Conservation (phyloP, 73 alveolate genomes). For the Diophrys appendiculata region DNA sequence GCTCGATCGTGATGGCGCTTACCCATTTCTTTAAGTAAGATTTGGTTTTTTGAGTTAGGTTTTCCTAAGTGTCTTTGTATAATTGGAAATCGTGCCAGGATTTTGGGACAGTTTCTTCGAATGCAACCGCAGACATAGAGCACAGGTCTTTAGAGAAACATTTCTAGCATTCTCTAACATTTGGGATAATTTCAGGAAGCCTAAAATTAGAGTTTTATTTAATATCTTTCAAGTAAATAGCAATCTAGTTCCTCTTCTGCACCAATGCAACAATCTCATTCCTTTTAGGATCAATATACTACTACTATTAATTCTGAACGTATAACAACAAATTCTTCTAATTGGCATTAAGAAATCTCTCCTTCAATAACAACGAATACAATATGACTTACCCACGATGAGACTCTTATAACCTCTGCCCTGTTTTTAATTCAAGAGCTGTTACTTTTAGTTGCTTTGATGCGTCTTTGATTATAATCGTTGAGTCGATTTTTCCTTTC, state of each 20-base stretch:
- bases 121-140: constrained; percentile 4
- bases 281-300: constrained; percentile 22
- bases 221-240: constrained; percentile 19
- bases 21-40: not conserved
- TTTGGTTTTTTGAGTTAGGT: not conserved
- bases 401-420: constrained; percentile 23
- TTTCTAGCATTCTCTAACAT: not conserved
- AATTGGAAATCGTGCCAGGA: not conserved
- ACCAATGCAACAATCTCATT: constrained; percentile 23
- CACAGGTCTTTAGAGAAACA: constrained; percentile 8
- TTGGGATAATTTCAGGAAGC: not conserved
- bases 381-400: constrained; percentile 62
- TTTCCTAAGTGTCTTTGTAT: not conserved
- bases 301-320: constrained; percentile 35
- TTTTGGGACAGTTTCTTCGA: not conserved
- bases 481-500: constrained; percentile 64
- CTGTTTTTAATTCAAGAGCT: constrained; percentile 67
- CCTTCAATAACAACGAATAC: constrained; percentile 43
- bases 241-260: constrained; percentile 51
- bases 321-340: constrained; percentile 49
- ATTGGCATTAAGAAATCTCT: constrained; percentile 53
- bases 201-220: constrained; percentile 30
- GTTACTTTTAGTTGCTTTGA: constrained; percentile 21
- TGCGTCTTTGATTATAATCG: constrained; percentile 35
- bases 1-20: not conserved